Conservation (phyloP, 1,284 basidiomycete genomes). For the Ustilago vetiveriae region DNA sequence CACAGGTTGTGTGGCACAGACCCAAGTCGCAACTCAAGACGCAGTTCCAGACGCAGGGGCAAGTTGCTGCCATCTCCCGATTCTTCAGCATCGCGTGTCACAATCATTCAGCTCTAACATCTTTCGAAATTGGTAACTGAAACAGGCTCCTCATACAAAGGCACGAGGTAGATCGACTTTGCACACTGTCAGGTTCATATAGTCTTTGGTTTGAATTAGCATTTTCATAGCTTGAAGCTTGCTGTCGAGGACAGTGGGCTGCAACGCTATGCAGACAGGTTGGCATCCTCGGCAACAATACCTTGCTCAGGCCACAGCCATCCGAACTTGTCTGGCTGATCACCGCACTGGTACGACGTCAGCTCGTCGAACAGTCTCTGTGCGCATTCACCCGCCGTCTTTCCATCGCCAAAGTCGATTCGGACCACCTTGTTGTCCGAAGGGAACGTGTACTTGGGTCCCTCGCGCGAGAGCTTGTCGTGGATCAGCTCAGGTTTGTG, state of each 20-base stretch:
- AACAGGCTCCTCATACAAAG: too few species aligned
- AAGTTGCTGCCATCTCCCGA: not conserved
- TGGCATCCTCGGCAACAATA: constrained; percentile 56
- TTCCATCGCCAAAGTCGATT: constrained; percentile 66
- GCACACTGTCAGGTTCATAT: too few species aligned
- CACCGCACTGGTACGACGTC: constrained; percentile 56
- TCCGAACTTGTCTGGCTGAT: constrained; percentile 57
- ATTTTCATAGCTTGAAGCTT: too few species aligned
- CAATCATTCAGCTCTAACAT: too few species aligned
- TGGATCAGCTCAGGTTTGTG: constrained; percentile 42
- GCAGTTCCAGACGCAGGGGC: not conserved
- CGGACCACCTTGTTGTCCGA: constrained; percentile 53
- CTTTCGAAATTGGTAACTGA: too few species aligned
- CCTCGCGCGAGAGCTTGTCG: constrained; percentile 36
- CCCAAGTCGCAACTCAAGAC: too few species aligned
- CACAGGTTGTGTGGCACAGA: not conserved
- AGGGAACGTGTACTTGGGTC: constrained; percentile 46
- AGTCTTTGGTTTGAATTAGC: too few species aligned
- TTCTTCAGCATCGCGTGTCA: not conserved
- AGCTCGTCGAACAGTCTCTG: constrained; percentile 43
- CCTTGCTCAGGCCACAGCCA: constrained; percentile 67
- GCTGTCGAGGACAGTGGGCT: too few species aligned
- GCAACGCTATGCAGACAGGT: constrained; percentile 5
- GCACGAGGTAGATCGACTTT: too few species aligned
- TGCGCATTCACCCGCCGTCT: constrained; percentile 60